Evolutionary conservation across 2,329 filamentous ascomycete species (phyloP).

Genomic region (Stachybotrys chlorohalonatus): DNA sequence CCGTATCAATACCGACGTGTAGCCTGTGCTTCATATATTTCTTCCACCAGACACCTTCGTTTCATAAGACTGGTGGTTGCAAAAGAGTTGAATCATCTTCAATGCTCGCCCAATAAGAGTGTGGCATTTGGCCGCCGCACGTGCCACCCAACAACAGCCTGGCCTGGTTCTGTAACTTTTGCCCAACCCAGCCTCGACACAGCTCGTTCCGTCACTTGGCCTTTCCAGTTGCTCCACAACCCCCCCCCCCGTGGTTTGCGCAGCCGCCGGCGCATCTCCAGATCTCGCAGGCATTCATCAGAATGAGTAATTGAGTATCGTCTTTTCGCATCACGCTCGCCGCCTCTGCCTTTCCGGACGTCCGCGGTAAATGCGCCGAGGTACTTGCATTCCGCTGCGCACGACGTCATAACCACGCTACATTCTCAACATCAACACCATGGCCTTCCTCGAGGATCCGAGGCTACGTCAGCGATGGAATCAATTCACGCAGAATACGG

Average conservation of each 20-base stretch:
- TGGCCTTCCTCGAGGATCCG: constrained; percentile 67
- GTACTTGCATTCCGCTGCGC: neutral
- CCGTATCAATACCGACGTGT: neutral
- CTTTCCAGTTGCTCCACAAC: neutral
- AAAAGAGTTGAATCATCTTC: neutral
- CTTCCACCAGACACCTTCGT: too few relatives aligned
- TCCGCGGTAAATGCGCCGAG: neutral
- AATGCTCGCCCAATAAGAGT: neutral
- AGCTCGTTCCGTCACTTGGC: neutral
- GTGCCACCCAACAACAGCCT: neutral
- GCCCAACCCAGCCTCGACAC: neutral
- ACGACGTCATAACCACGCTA: constrained; percentile 13
- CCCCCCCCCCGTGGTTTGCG: constrained; percentile 1
- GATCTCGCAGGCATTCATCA: neutral
- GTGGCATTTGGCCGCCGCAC: neutral
- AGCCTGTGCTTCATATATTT: neutral
- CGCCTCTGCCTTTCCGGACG: neutral
- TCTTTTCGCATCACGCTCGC: neutral
- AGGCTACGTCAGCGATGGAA: constrained; percentile 91
- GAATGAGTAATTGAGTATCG: neutral
- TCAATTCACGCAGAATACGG: constrained; percentile 82
- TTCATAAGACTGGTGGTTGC: too few relatives aligned
- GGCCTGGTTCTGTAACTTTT: neutral
- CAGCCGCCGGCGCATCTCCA: constrained; percentile 8
- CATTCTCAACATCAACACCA: constrained; percentile 17